These are phyloP conservation scores for Fragaria nilgerrensis DNA, from an alignment of 306 rosid genomes.

Conservation along the genomic window DNA sequence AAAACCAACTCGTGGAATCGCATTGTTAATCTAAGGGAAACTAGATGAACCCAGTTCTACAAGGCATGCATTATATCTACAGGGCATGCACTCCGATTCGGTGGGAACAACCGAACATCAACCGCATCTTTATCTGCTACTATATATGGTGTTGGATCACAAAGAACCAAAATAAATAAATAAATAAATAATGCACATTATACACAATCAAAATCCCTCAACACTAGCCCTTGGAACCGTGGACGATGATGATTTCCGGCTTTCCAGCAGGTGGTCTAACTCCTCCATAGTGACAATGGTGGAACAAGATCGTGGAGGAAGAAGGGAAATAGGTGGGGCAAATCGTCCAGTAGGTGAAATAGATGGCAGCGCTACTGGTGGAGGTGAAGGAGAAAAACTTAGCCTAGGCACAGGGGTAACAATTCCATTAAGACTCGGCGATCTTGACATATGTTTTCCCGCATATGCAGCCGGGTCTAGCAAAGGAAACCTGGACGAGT, in stretches of 20 bases:
- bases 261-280: slow-evolving; percentile 64
- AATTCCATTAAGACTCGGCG: slow-evolving; percentile 89
- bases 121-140: slow-evolving; percentile 65
- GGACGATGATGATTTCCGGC: slow-evolving; percentile 78
- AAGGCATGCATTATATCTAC: slow-evolving; percentile 53
- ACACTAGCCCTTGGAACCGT: slow-evolving; percentile 67
- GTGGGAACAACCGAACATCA: slow-evolving; percentile 24
- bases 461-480: slow-evolving; percentile 69
- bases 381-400: slow-evolving; percentile 79
- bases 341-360: slow-evolving; percentile 68
- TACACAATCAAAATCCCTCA: slow-evolving; percentile 87
- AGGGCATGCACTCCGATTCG: slow-evolving; percentile 53
- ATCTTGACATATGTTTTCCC: slow-evolving; percentile 70
- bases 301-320: slow-evolving; percentile 66
- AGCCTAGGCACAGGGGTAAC: slow-evolving; percentile 55
- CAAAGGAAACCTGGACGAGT: slow-evolving; percentile 80
- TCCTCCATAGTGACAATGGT: slow-evolving; percentile 68
- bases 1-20: not conserved
- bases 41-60: slow-evolving; percentile 22
- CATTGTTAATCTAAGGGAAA: slow-evolving; percentile 1
- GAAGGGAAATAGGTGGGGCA: slow-evolving; percentile 33
- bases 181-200: slow-evolving; percentile 39
- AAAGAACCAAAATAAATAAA: slow-evolving; percentile 32
- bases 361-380: slow-evolving; percentile 47
- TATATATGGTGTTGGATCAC: slow-evolving; percentile 75